These are phyloP conservation scores for Backusella circina DNA, from an alignment of 192 early-diverging fungal genomes.

Conservation along the genomic window DNA sequence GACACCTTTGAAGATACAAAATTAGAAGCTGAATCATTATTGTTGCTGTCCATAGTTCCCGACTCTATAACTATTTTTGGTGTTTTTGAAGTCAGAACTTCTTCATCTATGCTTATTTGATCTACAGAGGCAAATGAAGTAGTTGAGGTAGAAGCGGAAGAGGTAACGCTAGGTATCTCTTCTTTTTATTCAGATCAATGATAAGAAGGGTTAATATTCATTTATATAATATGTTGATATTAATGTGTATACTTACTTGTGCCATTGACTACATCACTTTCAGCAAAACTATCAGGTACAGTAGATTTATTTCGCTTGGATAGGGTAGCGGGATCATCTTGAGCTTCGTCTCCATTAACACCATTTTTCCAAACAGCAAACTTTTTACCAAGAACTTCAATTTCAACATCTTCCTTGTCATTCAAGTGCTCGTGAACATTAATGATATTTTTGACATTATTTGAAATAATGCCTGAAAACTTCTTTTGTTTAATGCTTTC, in stretches of 20 bases:
- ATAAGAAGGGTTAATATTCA: neutral
- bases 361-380: constrained; percentile 3
- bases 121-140: neutral
- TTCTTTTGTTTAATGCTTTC: neutral
- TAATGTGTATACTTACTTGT: neutral
- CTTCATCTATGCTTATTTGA: neutral
- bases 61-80: neutral
- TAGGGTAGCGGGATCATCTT: neutral
- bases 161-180: neutral
- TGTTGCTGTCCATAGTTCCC: neutral
- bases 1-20: neutral
- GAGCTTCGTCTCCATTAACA: neutral
- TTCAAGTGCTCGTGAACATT: constrained; percentile 3
- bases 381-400: neutral
- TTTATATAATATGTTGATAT: neutral
- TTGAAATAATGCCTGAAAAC: neutral
- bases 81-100: neutral
- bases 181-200: neutral
- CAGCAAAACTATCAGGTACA: neutral
- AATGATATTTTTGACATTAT: neutral
- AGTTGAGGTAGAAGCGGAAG: neutral
- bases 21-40: neutral
- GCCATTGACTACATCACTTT: neutral
- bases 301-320: neutral
- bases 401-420: constrained; percentile 7